These are phyloP conservation scores for Wallacemonas sp. DNA, from an alignment of 208 protist species.

Conservation along the genomic window DNA sequence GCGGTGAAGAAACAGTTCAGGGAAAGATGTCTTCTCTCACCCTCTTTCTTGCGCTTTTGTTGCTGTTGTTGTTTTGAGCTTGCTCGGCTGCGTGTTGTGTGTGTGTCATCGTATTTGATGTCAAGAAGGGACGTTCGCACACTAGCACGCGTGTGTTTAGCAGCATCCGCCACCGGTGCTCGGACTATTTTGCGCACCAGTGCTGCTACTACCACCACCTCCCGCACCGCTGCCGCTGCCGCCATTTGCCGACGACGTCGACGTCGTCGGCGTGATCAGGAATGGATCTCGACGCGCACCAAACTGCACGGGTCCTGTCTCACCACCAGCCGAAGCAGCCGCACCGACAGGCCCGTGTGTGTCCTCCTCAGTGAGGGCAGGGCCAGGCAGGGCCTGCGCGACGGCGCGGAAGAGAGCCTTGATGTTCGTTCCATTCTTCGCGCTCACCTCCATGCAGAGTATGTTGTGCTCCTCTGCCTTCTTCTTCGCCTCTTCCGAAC, in stretches of 20 bases:
- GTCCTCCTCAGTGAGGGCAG: constrained; percentile 18
- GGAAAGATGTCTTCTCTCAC: no score
- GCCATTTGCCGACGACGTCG: constrained; percentile 17
- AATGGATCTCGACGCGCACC: constrained; percentile 33
- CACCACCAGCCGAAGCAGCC: not conserved
- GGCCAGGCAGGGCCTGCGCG: constrained; percentile 45
- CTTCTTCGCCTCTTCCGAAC: constrained; percentile 60
- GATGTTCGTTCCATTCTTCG: constrained; percentile 84
- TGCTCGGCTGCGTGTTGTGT: no score
- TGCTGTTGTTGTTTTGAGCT: no score
- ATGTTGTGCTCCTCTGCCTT: constrained; percentile 90
- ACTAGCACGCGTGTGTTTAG: not conserved
- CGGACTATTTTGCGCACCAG: no score
- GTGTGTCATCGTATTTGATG: no score
- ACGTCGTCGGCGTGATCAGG: constrained; percentile 40
- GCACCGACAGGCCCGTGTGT: not conserved
- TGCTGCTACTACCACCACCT: not conserved
- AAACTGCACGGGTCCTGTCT: not conserved
- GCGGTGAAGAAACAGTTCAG: no score
- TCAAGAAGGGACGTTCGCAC: not conserved
- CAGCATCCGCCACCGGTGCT: not conserved
- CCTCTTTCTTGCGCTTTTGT: no score
- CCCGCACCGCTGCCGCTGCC: not conserved
- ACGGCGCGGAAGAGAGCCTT: constrained; percentile 80
- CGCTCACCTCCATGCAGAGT: constrained; percentile 96